A percentile compares a stretch with the other conserved stretches of the same genome.
Evolutionary conservation across 164 flowering plant genomes (phyloP).

Genomic region (Magnolia kwangsiensis): DNA sequence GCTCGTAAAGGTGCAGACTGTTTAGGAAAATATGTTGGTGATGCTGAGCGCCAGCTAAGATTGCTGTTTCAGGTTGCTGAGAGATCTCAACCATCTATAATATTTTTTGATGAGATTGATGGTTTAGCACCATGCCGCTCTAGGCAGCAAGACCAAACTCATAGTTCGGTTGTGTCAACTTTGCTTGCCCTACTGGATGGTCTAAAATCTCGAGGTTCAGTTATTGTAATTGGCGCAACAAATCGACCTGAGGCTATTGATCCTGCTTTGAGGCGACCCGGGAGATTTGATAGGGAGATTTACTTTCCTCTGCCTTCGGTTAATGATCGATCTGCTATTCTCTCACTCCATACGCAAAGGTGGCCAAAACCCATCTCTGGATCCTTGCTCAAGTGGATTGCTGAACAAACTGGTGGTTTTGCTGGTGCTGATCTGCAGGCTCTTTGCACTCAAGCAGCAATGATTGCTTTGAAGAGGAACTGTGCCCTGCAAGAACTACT

Average conservation of each 20-base stretch:
- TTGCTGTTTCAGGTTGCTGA: conserved; percentile 97
- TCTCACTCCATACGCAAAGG: conserved; percentile 78
- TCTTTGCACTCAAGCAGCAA: conserved; percentile 94
- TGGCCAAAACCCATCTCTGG: conserved; percentile 92
- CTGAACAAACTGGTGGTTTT: conserved; percentile 75
- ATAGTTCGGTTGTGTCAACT: conserved; percentile 95
- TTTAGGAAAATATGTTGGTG: conserved; percentile 98
- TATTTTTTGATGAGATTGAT: conserved; percentile 98
- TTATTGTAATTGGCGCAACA: conserved; percentile 95
- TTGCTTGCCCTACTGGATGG: conserved; percentile 94
- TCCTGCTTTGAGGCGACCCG: conserved; percentile 96
- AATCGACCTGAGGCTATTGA: conserved; percentile 97
- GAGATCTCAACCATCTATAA: conserved; percentile 94
- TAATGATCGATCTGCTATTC: conserved; percentile 86
- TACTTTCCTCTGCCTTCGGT: conserved; percentile 90
- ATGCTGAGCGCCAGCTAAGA: conserved; percentile 96
- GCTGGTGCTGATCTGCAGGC: conserved; percentile 99
- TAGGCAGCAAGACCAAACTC: conserved; percentile 98
- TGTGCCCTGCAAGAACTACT: conserved; percentile 71
- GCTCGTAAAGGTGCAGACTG: conserved; percentile 99
- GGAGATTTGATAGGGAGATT: conserved; percentile 97
- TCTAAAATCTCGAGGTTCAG: conserved; percentile 93
- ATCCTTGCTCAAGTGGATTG: conserved; percentile 67
- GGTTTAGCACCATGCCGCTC: conserved; percentile 88
- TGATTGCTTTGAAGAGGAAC: conserved; percentile 77